A percentile compares a stretch with the other conserved stretches of the same genome.
These are phyloP conservation scores for Platanus orientalis DNA, from an alignment of 164 flowering plant species.

Conservation along the genomic window DNA sequence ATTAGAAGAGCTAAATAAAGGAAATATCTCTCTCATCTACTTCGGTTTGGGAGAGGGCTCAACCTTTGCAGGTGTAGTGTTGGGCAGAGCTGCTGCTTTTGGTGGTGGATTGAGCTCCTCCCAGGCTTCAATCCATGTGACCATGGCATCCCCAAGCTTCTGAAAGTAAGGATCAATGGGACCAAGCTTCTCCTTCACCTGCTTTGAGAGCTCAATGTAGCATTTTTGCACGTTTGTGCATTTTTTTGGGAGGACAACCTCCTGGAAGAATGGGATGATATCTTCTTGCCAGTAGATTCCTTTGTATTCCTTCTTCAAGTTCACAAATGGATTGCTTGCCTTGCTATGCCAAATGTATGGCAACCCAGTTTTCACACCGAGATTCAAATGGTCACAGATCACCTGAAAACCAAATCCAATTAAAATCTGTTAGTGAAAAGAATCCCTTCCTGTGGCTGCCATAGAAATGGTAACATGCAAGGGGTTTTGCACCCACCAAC, in stretches of 20 bases:
- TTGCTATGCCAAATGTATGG: conserved; percentile 57
- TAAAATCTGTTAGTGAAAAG: too few species aligned
- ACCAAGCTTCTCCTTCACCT: conserved; percentile 43
- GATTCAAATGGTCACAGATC: conserved; percentile 46
- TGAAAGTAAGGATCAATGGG: conserved; percentile 42
- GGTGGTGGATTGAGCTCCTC: conserved; percentile 40
- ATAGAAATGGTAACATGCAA: too few species aligned
- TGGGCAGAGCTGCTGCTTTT: conserved; percentile 10
- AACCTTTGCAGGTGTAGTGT: conserved; percentile 6
- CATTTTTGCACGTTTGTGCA: conserved; percentile 46
- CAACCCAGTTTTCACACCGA: conserved; percentile 47
- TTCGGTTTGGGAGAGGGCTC: conserved; percentile 12
- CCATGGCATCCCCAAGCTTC: conserved; percentile 52
- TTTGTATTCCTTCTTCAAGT: conserved; percentile 48
- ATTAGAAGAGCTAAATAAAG: background rate
- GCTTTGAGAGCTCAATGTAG: conserved; percentile 44
- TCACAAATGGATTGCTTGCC: conserved; percentile 64
- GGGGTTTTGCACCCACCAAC: too few species aligned
- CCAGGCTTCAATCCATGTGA: conserved; percentile 56
- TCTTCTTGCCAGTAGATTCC: conserved; percentile 55
- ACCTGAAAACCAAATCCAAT: conserved; percentile 28
- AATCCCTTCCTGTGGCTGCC: too few species aligned
- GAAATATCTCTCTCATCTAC: background rate
- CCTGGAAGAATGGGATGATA: conserved; percentile 56
- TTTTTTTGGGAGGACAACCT: conserved; percentile 36